Base-by-base conservation (phyloP, 768 basidiomycete species). In the Chiua virens region DNA sequence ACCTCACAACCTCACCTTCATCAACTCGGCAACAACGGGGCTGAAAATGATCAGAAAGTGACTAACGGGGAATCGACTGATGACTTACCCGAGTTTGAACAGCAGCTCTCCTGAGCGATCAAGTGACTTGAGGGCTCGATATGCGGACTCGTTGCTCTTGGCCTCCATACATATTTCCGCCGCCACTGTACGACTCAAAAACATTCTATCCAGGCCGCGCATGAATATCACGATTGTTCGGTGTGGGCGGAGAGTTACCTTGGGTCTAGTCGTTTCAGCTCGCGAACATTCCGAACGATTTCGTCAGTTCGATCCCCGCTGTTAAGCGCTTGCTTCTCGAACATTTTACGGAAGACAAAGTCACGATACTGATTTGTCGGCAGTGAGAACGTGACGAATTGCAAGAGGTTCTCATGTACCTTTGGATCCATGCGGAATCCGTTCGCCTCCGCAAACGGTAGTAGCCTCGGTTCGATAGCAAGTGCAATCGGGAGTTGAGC, bases 331-430 rank as follows among this genome's bases (percentile, higher is more conserved):
- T 67, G 65, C 54, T 81, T 80, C 66, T 89, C 86, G 56, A 90
- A 90, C 81, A 90, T 89, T 66, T 89, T 89, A 42, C 89, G 85
- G 64, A 91, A 89, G n/a, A 91, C 83, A 59, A 89, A 91, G 63
- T 90, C 83, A 41, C 87, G 86, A 65, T 90, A 88, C 87, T 90
- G 54, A 30, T 46, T 46, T 22, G 23, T 18, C 15, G 15, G 4
- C 38, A 28, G 50, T 61, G 48, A 65, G 58, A 57, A 50, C 35
- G 10, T 45, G 39, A 23, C 18, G 11, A 27, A 39, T 37, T 39
- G 48, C 17, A n/a, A 11, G 35, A 44, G 37, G 42, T 49, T 50
- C 41, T 54, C 44, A 49, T 42, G 42, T 68, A 84, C 87, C 75
- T 88, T 88, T 65, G 78, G 78, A 61, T 91, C 87, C 86, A 91